Base-by-base conservation (phyloP, 2,329 filamentous ascomycete species). In the Diaporthe eres region DNA sequence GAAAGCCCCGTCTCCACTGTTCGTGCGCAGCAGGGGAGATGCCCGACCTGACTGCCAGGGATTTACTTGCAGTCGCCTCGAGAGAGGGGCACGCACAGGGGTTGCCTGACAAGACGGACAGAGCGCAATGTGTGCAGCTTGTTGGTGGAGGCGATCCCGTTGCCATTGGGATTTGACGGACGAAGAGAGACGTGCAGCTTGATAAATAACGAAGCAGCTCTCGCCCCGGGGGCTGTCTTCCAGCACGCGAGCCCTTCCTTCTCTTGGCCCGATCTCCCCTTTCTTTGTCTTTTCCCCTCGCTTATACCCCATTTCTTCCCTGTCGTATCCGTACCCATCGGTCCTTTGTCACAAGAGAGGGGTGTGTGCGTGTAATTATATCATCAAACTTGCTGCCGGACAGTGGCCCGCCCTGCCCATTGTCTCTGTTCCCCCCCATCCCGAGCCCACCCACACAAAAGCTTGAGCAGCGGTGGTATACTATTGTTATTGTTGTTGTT, bases 1-100 rank as follows among this genome's bases (percentile, higher is more conserved):
- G 67, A 75, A 53, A 53, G 53, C 44, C 74, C 74, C 68, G 57
- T 72, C 55, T 72, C 74, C 74, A 75, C 74, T 72, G 74, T 72
- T 75, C 57, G 57, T 75, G 74, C 67, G 65, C 65, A 57, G 37
- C 67, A 71, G 68, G 74, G 74, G 39, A 65, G 47, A 65, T 55
- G 58, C 58, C 49, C 65, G 57, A 37, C 58, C 19, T 44, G 58
- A 34, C 61, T 65, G 42, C 37, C 49, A 65, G 60, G 58, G 68
- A 71, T 71, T 55, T 31, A 70, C 65, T 42, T 55, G 65, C 49
- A 70, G 65, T 70, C 49, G n/a, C 65, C 47, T 34, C 25, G n/a
- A 37, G 55, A 65, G 58, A 73, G 47, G 58, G 58, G 71, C 25
- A 55, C n/a, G 19, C 49, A 70, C 65, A 70, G 65, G 65, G 58